Evolutionary conservation across 495 filamentous ascomycete genomes (phyloP), one percentile per base, ranked within the genome.

Genomic region (Lentithecium fluviatile): DNA sequence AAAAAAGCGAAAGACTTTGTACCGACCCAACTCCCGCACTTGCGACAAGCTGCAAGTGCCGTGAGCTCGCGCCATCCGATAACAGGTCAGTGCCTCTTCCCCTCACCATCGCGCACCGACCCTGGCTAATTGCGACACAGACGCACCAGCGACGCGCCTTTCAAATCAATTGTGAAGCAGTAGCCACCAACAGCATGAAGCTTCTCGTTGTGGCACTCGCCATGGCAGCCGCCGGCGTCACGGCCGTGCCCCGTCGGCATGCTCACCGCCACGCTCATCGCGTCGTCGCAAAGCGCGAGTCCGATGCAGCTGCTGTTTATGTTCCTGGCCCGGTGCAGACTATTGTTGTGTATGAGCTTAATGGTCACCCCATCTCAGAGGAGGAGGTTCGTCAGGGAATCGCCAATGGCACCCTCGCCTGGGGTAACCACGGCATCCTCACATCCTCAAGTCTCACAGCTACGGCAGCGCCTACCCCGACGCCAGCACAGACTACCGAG

Each of bases 381-480:
- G 56, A 58, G 1, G 74, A 76, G 7, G 69, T 70, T 15, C 43
- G 59, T 15, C 49, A 74, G 51, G 75, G 74, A 26, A 68, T 75
- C 58, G 47, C 51, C 26, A 75, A 75, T 64, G 74, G 74, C 51
- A 70, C 70, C 20, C 62, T 75, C 1, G 56, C 68, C 10, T 71
- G 56, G 60, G 74, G 59, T 0, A 40, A 59, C 8, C 56, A 71
- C 29, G 66, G 64, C 49, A 53, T 48, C 20, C 45, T 68, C 21
- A 51, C 54, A 6, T 37, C 46, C 12, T 55, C 51, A 34, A 43
- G 29, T 32, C 3, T 43, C 3, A 15, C 53, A 17, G 17, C 58
- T 3, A 15, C 47, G 17, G 10, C 48, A 11, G 32, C 46, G 10
- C 24, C 46, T 2, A 52, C 45, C 15, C 36, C 43, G n/a, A 56